Conservation (phyloP, 2,329 filamentous ascomycete species). For the Penicillium sp. region DNA sequence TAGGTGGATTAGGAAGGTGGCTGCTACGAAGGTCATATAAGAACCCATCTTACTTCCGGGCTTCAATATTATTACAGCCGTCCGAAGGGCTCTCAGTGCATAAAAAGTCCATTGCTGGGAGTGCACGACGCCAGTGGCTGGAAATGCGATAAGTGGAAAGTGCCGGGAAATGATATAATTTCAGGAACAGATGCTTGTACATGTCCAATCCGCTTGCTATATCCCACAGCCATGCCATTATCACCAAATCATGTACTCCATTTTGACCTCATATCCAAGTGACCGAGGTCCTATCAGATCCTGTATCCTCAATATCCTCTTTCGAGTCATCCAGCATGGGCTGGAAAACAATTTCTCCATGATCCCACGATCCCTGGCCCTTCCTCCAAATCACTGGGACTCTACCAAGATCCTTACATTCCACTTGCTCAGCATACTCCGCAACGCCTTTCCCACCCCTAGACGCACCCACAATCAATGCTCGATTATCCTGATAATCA, state of each 20-base stretch:
- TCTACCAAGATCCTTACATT: background rate
- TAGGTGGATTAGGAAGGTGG: too few species aligned
- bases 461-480: constrained; percentile 1
- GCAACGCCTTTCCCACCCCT: constrained; percentile 1
- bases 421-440: background rate
- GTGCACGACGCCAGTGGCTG: too few species aligned
- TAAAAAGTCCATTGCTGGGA: too few species aligned
- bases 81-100: too few species aligned
- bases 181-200: too few species aligned
- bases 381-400: constrained; percentile 2
- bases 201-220: background rate
- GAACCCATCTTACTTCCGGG: too few species aligned
- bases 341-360: constrained; percentile 1
- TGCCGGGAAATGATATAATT: too few species aligned
- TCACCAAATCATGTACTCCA: background rate
- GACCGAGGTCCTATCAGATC: background rate
- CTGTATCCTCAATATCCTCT: background rate
- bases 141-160: too few species aligned
- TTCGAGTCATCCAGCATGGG: background rate
- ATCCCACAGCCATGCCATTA: background rate
- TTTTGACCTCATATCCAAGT: background rate
- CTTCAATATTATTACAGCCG: too few species aligned
- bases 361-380: background rate
- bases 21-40: background rate
- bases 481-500: constrained; percentile 7